Percentiles rank a stretch among this genome's conserved stretches.
These are phyloP conservation scores for Datura wrightii DNA, from an alignment of 257 asterid genomes.

Conservation along the genomic window DNA sequence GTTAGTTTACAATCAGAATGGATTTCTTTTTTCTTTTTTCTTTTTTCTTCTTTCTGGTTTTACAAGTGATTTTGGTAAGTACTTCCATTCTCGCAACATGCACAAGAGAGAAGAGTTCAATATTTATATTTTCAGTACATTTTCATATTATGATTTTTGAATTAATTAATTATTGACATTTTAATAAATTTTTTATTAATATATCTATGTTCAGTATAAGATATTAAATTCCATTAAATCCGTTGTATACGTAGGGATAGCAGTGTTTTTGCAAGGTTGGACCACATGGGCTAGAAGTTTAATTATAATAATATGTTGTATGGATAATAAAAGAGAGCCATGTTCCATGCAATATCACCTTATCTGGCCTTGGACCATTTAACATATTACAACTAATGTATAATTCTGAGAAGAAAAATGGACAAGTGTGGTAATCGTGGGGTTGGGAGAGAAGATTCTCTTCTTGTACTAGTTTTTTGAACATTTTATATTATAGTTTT, in stretches of 20 bases:
- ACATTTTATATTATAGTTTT: not conserved
- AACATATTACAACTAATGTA: not conserved
- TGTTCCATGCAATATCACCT: conserved; percentile 58
- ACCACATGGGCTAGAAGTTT: too few species aligned
- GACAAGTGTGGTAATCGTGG: not conserved
- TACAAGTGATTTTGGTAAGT: not conserved
- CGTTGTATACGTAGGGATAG: too few species aligned
- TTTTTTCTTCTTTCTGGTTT: not conserved
- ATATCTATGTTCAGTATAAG: too few species aligned
- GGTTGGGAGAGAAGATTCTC: conserved; percentile 8
- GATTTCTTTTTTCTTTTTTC: not conserved
- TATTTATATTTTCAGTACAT: too few species aligned
- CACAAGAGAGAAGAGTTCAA: too few species aligned
- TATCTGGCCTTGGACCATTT: conserved; percentile 60
- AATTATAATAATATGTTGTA: conserved; percentile 17
- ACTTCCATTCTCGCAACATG: not conserved
- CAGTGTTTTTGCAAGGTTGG: too few species aligned
- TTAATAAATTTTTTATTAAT: too few species aligned
- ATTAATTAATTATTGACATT: too few species aligned
- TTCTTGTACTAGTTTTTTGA: not conserved
- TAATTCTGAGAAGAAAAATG: not conserved
- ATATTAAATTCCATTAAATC: too few species aligned
- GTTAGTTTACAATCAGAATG: not conserved
- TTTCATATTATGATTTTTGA: too few species aligned
- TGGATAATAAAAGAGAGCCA: conserved; percentile 45